phyloP scores from a whole-genome alignment of 257 asterid genomes.

The Fraxinus anomala region DNA sequence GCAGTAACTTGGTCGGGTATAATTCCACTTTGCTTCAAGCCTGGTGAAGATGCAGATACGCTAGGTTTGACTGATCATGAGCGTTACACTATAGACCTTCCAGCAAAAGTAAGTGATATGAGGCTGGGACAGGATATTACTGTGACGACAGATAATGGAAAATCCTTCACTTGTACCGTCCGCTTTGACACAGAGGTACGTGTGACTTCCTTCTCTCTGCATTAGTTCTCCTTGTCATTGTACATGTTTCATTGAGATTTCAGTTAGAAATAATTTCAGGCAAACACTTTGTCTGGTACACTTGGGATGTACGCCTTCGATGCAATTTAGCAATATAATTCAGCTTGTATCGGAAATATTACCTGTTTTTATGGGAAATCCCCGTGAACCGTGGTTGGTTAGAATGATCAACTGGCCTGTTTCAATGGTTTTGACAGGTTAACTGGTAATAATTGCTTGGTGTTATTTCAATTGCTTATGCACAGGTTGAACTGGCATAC shows the following conservation, averaged over 20 bases:
- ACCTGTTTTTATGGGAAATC: too few species aligned
- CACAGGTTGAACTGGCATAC: slow-evolving; percentile 77
- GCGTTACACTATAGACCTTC: slow-evolving; percentile 79
- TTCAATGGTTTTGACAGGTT: too few species aligned
- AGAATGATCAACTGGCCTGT: too few species aligned
- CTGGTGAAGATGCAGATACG: slow-evolving; percentile 82
- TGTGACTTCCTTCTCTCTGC: slow-evolving; percentile 9
- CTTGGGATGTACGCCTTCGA: slow-evolving; percentile 30
- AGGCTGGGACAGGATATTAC: slow-evolving; percentile 81
- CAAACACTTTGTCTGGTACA: not conserved
- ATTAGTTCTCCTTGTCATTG: not conserved
- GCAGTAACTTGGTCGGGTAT: slow-evolving; percentile 98
- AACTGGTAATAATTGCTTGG: not conserved
- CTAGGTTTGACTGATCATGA: slow-evolving; percentile 85
- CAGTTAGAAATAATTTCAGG: not conserved
- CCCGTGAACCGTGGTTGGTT: too few species aligned
- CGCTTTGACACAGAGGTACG: slow-evolving; percentile 91
- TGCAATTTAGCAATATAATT: too few species aligned
- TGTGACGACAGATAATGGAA: slow-evolving; percentile 72
- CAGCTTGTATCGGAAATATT: too few species aligned
- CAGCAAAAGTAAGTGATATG: slow-evolving; percentile 58
- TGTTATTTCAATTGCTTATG: slow-evolving; percentile 11
- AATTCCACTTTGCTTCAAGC: slow-evolving; percentile 83
- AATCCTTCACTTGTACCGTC: slow-evolving; percentile 63
- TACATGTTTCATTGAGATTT: not conserved